A percentile compares a stretch with the other conserved stretches of the same genome.
Evolutionary conservation across 1,139 yeast genomes (phyloP).

Genomic region (Scheffersomyces cryptocercus): DNA sequence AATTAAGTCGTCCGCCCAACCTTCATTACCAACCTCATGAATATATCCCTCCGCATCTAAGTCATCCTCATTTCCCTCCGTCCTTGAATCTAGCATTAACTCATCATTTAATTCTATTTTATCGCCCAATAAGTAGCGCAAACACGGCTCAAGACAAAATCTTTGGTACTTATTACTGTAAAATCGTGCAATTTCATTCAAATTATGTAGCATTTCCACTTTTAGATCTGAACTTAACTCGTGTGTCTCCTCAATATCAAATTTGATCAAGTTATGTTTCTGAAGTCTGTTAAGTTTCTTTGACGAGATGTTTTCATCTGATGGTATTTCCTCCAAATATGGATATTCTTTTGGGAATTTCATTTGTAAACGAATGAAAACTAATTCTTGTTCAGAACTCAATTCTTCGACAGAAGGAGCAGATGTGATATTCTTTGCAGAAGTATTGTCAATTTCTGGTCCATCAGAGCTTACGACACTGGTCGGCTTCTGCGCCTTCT

Average conservation of each 20-base stretch:
- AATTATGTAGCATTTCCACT: conserved; percentile 48
- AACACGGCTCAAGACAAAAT: conserved; percentile 79
- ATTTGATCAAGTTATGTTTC: conserved; percentile 33
- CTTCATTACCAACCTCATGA: conserved; percentile 42
- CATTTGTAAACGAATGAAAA: conserved; percentile 69
- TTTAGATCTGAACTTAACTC: conserved; percentile 54
- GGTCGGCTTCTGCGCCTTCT: background rate
- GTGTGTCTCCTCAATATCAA: conserved; percentile 75
- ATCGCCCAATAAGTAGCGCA: conserved; percentile 82
- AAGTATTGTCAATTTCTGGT: background rate
- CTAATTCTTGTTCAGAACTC: conserved; percentile 49
- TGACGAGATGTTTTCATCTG: conserved; percentile 11
- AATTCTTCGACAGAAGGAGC: conserved; percentile 4
- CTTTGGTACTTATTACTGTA: conserved; percentile 55
- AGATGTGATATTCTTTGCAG: background rate
- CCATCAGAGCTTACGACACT: background rate
- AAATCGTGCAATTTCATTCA: conserved; percentile 57
- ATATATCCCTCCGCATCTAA: conserved; percentile 21
- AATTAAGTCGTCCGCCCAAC: conserved; percentile 48
- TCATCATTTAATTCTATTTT: conserved; percentile 54
- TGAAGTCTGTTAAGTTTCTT: conserved; percentile 23
- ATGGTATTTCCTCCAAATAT: conserved; percentile 46
- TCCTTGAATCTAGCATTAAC: conserved; percentile 20
- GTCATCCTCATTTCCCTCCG: conserved; percentile 16
- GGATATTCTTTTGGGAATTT: conserved; percentile 78